Evolutionary conservation across 257 asterid species (phyloP).

Genomic region (Solanum verrucosum): DNA sequence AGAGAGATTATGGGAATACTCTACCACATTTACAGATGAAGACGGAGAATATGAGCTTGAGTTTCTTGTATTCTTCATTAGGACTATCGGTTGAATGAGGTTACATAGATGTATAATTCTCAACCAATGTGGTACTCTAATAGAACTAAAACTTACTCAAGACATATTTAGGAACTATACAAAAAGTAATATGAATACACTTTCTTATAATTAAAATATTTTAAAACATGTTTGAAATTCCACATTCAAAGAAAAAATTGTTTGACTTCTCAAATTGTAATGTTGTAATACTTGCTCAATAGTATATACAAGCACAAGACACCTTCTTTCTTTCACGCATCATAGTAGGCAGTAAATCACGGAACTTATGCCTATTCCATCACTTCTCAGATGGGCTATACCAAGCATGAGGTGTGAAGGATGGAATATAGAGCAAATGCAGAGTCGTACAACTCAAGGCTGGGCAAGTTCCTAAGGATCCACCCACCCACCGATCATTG

Average conservation of each 20-base stretch:
- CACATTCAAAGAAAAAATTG: background rate
- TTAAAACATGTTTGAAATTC: background rate
- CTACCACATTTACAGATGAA: background rate
- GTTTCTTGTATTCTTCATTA: background rate
- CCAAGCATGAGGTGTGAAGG: background rate
- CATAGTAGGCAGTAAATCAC: background rate
- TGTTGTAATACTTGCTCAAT: background rate
- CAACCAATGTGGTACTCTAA: background rate
- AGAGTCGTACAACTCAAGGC: background rate
- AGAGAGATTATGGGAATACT: background rate
- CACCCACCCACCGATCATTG: background rate
- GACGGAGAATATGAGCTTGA: background rate
- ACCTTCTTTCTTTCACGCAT: background rate
- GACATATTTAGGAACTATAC: background rate
- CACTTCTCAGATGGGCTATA: background rate
- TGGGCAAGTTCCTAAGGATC: background rate
- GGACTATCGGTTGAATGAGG: background rate
- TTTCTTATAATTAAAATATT: background rate
- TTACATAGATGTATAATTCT: background rate
- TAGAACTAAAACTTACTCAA: background rate
- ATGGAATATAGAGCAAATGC: background rate
- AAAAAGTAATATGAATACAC: background rate
- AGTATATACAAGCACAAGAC: background rate
- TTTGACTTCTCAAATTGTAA: background rate
- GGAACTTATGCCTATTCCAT: background rate